These are phyloP conservation scores for Candolleomyces eurysporus DNA, from an alignment of 768 basidiomycete species.

Conservation along the genomic window DNA sequence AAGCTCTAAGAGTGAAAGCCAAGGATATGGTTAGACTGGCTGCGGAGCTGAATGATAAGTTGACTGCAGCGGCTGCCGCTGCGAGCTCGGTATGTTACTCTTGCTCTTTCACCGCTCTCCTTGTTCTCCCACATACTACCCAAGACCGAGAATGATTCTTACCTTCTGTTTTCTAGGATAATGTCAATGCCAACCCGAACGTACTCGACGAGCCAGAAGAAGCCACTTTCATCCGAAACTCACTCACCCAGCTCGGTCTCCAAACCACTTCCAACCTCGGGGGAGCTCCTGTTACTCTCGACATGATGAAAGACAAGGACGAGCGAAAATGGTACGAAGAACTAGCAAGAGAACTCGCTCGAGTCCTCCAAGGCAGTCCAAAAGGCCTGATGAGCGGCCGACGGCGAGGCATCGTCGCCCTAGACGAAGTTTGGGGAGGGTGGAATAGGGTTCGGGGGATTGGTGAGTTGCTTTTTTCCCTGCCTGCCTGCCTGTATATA, in stretches of 20 bases:
- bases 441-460: constrained; percentile 95
- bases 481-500: not conserved
- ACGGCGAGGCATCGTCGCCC: constrained; percentile 62
- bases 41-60: constrained; percentile 79
- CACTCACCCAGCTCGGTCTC: constrained; percentile 86
- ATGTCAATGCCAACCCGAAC: constrained; percentile 20
- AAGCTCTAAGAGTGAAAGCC: constrained; percentile 87
- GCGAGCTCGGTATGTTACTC: constrained; percentile 22
- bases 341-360: constrained; percentile 78
- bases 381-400: constrained; percentile 74
- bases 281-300: constrained; percentile 80
- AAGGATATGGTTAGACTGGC: constrained; percentile 92
- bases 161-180: not conserved
- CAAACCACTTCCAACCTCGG: constrained; percentile 42
- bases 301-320: constrained; percentile 83
- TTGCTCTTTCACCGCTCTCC: constrained; percentile 22
- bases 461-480: constrained; percentile 46
- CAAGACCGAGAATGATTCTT: too few relatives aligned
- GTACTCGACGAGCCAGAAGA: constrained; percentile 66
- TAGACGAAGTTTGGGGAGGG: constrained; percentile 93
- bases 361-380: constrained; percentile 53
- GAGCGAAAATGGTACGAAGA: constrained; percentile 78
- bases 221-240: constrained; percentile 83
- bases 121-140: constrained; percentile 14
- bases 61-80: constrained; percentile 44